Percentiles rank a stretch among this genome's conserved stretches.
Conservation (phyloP, 2,329 filamentous ascomycete genomes). For the Aspergillus neotritici region DNA sequence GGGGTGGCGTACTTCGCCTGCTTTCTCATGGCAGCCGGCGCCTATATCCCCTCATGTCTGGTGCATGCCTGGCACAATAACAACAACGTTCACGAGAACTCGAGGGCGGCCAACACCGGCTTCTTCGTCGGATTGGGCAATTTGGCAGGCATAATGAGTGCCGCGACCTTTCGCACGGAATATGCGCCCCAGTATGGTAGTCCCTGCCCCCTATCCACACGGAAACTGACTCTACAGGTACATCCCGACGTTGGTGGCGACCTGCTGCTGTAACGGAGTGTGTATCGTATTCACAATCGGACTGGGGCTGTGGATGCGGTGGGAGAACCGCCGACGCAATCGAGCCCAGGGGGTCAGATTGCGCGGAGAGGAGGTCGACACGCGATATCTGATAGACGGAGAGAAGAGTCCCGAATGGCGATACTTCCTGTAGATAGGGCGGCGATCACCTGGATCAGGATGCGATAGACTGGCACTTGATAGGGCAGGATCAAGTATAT, state of each 20-base stretch:
- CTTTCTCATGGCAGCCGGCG: slow-evolving; percentile 41
- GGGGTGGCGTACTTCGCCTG: slow-evolving; percentile 48
- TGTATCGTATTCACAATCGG: slow-evolving; percentile 37
- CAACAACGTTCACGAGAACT: slow-evolving; percentile 49
- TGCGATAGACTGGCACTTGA: too few species aligned
- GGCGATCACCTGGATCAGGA: background rate
- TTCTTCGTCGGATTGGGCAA: slow-evolving; percentile 47
- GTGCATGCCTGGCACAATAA: slow-evolving; percentile 50
- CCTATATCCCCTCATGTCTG: slow-evolving; percentile 46
- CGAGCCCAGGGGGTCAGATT: slow-evolving; percentile 32
- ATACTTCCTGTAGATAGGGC: slow-evolving; percentile 17
- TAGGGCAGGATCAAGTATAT: too few species aligned
- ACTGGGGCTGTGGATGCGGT: slow-evolving; percentile 44
- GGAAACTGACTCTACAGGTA: slow-evolving; percentile 25
- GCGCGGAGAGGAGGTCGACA: slow-evolving; percentile 37
- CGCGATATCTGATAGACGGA: slow-evolving; percentile 35
- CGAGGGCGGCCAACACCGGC: slow-evolving; percentile 45
- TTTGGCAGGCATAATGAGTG: slow-evolving; percentile 43
- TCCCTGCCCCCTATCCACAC: too few species aligned
- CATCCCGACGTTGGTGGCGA: slow-evolving; percentile 44
- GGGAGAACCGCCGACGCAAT: slow-evolving; percentile 40
- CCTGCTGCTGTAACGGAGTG: slow-evolving; percentile 38
- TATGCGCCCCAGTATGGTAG: slow-evolving; percentile 40
- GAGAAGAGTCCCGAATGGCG: slow-evolving; percentile 35
- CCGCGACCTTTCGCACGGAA: slow-evolving; percentile 43